These are phyloP conservation scores for Alnus rubra DNA, from an alignment of 306 rosid species.

Conservation along the genomic window DNA sequence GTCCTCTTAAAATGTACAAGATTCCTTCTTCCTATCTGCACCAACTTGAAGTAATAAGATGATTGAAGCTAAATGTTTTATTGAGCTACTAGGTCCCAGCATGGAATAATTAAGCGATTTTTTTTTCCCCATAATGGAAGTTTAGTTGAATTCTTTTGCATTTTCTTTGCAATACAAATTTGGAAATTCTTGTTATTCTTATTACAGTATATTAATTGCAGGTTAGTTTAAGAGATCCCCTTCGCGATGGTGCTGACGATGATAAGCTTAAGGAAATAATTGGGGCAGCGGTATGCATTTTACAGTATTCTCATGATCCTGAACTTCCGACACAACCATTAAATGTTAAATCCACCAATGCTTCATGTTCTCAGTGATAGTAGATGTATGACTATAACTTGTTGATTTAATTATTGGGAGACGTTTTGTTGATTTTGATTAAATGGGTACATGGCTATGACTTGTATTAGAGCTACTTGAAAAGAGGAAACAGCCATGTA, in stretches of 20 bases:
- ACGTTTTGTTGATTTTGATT: neutral
- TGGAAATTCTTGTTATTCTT: slow-evolving; percentile 14
- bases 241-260: slow-evolving; percentile 74
- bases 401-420: neutral
- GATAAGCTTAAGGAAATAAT: slow-evolving; percentile 69
- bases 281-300: slow-evolving; percentile 72
- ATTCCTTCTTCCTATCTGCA: neutral
- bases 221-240: slow-evolving; percentile 95
- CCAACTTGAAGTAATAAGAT: neutral
- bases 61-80: neutral
- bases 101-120: neutral
- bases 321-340: slow-evolving; percentile 11
- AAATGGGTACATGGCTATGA: neutral
- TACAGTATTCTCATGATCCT: slow-evolving; percentile 6
- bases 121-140: neutral
- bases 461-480: neutral
- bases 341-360: neutral
- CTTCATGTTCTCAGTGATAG: neutral
- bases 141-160: neutral
- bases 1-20: neutral
- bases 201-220: slow-evolving; percentile 27
- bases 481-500: slow-evolving; percentile 3
- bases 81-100: neutral
- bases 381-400: neutral
- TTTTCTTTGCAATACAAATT: neutral